Conservation (phyloP, 1,284 basidiomycete species). For the Trametes sp. region DNA sequence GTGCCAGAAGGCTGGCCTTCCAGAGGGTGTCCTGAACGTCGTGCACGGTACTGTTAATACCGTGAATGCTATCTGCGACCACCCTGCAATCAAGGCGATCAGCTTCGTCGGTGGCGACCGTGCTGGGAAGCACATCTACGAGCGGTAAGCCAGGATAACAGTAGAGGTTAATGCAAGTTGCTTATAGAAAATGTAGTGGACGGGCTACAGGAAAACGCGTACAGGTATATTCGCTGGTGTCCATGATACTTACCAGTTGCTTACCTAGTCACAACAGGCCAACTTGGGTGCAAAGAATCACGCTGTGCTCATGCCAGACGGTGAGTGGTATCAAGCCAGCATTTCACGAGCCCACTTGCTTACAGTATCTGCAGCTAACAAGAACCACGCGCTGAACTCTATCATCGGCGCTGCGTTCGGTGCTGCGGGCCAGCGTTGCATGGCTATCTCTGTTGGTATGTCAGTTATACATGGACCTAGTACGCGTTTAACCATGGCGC, state of each 20-base stretch:
- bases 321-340: conserved; percentile 48
- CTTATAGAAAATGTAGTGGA: conserved; percentile 55
- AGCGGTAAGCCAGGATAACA: conserved; percentile 58
- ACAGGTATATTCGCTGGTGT: conserved; percentile 55
- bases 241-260: neutral
- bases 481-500: conserved; percentile 9
- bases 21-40: conserved; percentile 85
- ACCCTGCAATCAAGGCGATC: conserved; percentile 91
- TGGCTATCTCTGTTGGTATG: conserved; percentile 90
- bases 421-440: conserved; percentile 97
- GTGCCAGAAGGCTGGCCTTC: conserved; percentile 84
- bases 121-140: conserved; percentile 95
- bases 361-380: conserved; percentile 72
- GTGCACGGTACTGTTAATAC: conserved; percentile 91
- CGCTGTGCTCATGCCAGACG: conserved; percentile 94
- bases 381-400: conserved; percentile 92
- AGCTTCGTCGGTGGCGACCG: conserved; percentile 97
- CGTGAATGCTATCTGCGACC: conserved; percentile 95
- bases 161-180: neutral
- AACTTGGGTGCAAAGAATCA: conserved; percentile 99
- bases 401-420: conserved; percentile 96
- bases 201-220: conserved; percentile 92
- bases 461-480: conserved; percentile 12
- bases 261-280: conserved; percentile 36
- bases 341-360: neutral